These are phyloP conservation scores for Mycena latifolia DNA, from an alignment of 768 basidiomycete genomes.

Conservation along the genomic window DNA sequence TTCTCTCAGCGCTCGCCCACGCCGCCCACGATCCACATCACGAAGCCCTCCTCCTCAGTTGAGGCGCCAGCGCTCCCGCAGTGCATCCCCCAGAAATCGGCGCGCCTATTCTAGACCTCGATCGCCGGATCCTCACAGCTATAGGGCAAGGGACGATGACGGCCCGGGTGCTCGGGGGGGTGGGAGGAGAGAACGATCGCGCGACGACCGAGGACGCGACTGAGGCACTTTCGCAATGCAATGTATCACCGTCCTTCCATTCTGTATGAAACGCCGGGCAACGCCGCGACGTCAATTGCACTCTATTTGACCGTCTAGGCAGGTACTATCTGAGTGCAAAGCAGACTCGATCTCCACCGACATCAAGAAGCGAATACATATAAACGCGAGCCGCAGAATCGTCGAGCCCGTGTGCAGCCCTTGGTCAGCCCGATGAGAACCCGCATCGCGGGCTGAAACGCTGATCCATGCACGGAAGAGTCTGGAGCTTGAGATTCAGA, in stretches of 20 bases:
- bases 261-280: conserved; percentile 18
- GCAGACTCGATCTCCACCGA: too few relatives aligned
- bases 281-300: conserved; percentile 10
- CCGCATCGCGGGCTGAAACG: conserved; percentile 13
- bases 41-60: conserved; percentile 22
- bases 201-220: conserved; percentile 11
- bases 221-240: conserved; percentile 5
- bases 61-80: conserved; percentile 26
- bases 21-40: conserved; percentile 13
- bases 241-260: conserved; percentile 18
- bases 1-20: conserved; percentile 52
- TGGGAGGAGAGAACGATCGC: conserved; percentile 11
- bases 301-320: conserved; percentile 2
- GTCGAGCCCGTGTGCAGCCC: neutral
- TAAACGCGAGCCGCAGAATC: too few relatives aligned
- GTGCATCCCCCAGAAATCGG: too few relatives aligned
- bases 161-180: too few relatives aligned
- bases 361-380: too few relatives aligned
- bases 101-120: too few relatives aligned
- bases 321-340: conserved; percentile 5
- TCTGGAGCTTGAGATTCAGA: too few relatives aligned
- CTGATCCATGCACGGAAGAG: conserved; percentile 14
- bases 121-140: conserved; percentile 11
- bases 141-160: neutral
- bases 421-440: conserved; percentile 18